Base-by-base conservation (phyloP, 305 asterid species). In the Fraxinus sp. region DNA sequence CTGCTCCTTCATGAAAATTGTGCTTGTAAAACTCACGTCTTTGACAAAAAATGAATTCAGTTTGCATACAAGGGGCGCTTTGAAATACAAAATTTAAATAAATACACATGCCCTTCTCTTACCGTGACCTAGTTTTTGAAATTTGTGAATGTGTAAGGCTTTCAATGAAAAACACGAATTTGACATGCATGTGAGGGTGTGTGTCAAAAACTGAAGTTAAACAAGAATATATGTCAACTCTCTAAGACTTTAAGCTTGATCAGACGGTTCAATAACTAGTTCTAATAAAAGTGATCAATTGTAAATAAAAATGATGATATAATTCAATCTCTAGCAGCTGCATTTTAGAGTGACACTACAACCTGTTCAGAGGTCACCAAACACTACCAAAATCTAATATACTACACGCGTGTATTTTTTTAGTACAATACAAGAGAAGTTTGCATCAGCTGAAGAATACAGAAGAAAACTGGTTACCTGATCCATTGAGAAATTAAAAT, bases 401-500 rank as follows among this genome's bases (percentile, higher is more conserved):
- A 68, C 74, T 28, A 4, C 7, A 5, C 3, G 18, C 8, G 1
- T 68, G 74, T 55, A 3, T 68, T 26, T 68, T 66, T 24, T 9
- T 41, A 68, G 30, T 68, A 37, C 68, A 68, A 39, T 37, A 68
- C 32, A 26, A 68, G 37, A 68, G 41, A 57, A 18, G 33, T 30
- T 66, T 26, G 52, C 49, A 44, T 79, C 16, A 28, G 11, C 41
- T 5, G 20, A 70, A 70, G 39, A 70, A 22, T n/a, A 74, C 30
- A 11, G 32, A 72, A 52, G 41, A 0, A 4, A 32, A 76, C 68
- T 32, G 86, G 93, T 95, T 87, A 86, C 98, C 98, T 95, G 98
- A 87, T 95, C 98, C 88, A 90, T 85, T 14, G 91, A 82, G 81
- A 95, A 95, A 83, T 90, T 89, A 44, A 93, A 90, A 83, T 85